These are phyloP conservation scores for Pyrus bretschneideri DNA, from an alignment of 306 rosid genomes.

Conservation along the genomic window DNA sequence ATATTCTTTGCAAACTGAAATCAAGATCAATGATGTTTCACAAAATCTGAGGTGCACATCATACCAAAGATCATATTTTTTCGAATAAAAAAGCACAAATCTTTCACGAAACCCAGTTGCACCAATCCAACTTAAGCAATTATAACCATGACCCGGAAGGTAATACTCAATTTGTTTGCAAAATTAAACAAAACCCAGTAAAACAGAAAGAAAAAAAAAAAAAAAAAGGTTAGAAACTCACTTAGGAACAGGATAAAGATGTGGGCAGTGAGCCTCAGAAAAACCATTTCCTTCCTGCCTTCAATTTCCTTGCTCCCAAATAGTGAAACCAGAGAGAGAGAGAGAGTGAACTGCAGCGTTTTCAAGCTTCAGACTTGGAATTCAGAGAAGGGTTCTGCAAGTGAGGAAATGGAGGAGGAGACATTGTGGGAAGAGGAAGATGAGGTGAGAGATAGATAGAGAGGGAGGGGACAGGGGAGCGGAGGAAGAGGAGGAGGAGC, in stretches of 20 bases:
- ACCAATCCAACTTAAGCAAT: constrained; percentile 2
- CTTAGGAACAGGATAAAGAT: constrained; percentile 33
- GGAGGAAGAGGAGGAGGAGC: constrained; percentile 22
- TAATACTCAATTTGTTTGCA: constrained; percentile 24
- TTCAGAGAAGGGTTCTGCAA: constrained; percentile 10
- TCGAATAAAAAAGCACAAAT: not conserved
- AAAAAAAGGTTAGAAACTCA: constrained; percentile 28
- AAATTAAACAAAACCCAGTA: constrained; percentile 19
- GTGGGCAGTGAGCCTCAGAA: constrained; percentile 16
- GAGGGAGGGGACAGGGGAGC: not conserved
- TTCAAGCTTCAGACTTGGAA: constrained; percentile 22
- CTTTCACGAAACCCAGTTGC: constrained; percentile 1
- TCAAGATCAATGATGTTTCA: not conserved
- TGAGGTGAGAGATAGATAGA: not conserved
- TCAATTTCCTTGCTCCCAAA: constrained; percentile 1
- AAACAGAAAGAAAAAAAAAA: not conserved
- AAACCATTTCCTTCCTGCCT: constrained; percentile 35
- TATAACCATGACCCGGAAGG: not conserved
- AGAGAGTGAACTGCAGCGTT: not conserved
- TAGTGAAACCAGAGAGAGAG: not conserved
- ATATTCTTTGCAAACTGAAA: not conserved
- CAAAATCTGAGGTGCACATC: not conserved
- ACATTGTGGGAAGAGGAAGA: not conserved
- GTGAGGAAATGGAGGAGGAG: constrained; percentile 12
- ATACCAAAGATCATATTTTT: not conserved